phyloP scores from a whole-genome alignment of 177 flowering plant species.

The Vitis hybrid region DNA sequence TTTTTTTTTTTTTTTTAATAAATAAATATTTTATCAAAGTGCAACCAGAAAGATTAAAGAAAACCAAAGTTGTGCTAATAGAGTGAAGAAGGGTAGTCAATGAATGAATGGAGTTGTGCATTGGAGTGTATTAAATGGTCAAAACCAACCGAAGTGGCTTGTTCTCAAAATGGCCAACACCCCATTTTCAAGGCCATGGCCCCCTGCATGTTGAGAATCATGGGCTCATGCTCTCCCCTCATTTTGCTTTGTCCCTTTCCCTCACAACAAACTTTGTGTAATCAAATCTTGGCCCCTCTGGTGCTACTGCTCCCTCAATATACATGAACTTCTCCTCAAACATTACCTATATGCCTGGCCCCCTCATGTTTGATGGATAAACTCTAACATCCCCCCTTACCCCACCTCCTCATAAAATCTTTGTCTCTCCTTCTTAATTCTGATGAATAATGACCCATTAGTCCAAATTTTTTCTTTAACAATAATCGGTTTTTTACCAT shows the following conservation, averaged over 20 bases:
- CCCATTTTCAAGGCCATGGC: slow-evolving; percentile 25
- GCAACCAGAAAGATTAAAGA: neutral
- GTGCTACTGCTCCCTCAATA: too few relatives aligned
- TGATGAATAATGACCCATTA: too few relatives aligned
- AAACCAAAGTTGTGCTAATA: neutral
- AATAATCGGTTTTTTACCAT: too few relatives aligned
- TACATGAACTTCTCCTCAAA: too few relatives aligned
- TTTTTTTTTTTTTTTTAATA: too few relatives aligned
- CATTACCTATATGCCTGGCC: too few relatives aligned
- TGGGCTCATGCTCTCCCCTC: slow-evolving; percentile 17
- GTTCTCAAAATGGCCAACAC: slow-evolving; percentile 22
- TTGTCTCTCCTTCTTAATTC: too few relatives aligned
- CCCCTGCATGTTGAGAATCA: slow-evolving; percentile 17
- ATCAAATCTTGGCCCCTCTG: too few relatives aligned
- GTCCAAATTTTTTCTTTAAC: too few relatives aligned
- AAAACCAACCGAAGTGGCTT: slow-evolving; percentile 16
- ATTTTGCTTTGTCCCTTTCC: slow-evolving; percentile 14
- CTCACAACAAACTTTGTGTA: slow-evolving; percentile 10
- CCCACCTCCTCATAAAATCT: too few relatives aligned
- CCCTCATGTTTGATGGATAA: neutral
- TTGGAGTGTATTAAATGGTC: neutral
- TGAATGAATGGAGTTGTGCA: slow-evolving; percentile 2
- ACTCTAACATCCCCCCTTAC: neutral
- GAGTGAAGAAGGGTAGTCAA: too few relatives aligned
- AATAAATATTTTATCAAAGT: neutral